Percentiles rank a stretch among this genome's conserved stretches.
These are phyloP conservation scores for Paraurostyla sp. DNA, from an alignment of 73 alveolate species.

Conservation along the genomic window DNA sequence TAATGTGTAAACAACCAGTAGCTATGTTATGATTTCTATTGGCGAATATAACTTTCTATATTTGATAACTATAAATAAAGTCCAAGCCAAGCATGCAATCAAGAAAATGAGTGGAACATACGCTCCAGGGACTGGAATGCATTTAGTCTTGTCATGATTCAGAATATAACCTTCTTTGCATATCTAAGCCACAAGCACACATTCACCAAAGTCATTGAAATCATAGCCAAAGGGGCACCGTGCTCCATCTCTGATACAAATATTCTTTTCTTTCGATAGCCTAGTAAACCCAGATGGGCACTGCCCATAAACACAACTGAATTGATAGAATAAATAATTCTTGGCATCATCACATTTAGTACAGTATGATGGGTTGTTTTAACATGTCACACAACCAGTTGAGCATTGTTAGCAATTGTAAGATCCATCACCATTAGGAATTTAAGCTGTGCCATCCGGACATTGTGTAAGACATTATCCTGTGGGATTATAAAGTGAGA, in stretches of 20 bases:
- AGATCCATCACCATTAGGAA: neutral
- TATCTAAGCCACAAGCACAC: constrained; percentile 43
- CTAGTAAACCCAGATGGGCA: constrained; percentile 59
- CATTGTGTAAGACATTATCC: constrained; percentile 34
- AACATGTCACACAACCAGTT: constrained; percentile 54
- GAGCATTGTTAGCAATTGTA: constrained; percentile 55
- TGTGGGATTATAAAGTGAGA: neutral
- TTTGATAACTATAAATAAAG: neutral
- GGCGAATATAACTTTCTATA: neutral
- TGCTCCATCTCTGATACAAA: constrained; percentile 70
- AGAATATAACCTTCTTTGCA: constrained; percentile 65
- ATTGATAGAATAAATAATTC: constrained; percentile 41
- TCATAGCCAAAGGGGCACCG: constrained; percentile 63
- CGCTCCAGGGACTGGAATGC: constrained; percentile 72
- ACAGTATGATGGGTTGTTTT: constrained; percentile 54
- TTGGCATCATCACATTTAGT: constrained; percentile 59
- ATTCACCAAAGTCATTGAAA: constrained; percentile 56
- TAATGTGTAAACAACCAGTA: neutral
- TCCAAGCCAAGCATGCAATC: constrained; percentile 5
- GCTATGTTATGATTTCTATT: neutral
- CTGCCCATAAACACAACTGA: constrained; percentile 24
- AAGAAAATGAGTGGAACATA: constrained; percentile 73
- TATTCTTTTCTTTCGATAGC: constrained; percentile 18
- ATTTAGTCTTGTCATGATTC: constrained; percentile 49
- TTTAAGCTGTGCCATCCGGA: constrained; percentile 34